phyloP scores from a whole-genome alignment of 129 eudicot species.

The Lonicera japonica region DNA sequence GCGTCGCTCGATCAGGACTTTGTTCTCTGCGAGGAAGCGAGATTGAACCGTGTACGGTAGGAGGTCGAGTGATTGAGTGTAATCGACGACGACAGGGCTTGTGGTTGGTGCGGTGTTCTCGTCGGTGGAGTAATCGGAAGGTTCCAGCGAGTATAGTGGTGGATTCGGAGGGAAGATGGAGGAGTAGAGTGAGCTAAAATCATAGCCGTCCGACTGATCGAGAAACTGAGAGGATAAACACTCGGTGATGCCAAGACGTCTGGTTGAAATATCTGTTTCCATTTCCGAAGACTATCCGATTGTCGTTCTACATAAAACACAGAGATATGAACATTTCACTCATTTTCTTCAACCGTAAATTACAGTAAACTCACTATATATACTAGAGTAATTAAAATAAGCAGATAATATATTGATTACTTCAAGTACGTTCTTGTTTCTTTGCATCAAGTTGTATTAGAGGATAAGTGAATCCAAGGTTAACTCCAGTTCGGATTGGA shows the following conservation, averaged over 20 bases:
- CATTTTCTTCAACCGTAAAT: background rate
- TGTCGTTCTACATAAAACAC: conserved; percentile 12
- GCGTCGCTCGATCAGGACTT: conserved; percentile 50
- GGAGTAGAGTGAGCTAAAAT: conserved; percentile 30
- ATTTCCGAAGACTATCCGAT: conserved; percentile 9
- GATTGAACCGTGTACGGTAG: conserved; percentile 11
- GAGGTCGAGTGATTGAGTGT: background rate
- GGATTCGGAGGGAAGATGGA: conserved; percentile 30
- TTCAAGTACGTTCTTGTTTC: too few species aligned
- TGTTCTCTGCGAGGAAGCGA: conserved; percentile 36
- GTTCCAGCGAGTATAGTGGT: background rate
- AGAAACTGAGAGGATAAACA: conserved; percentile 22
- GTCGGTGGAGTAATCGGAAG: background rate
- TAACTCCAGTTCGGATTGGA: background rate
- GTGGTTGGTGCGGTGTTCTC: background rate
- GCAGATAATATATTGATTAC: too few species aligned
- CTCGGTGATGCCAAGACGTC: conserved; percentile 24
- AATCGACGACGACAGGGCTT: conserved; percentile 1
- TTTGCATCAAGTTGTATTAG: background rate
- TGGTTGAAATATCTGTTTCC: conserved; percentile 57
- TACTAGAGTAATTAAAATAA: too few species aligned
- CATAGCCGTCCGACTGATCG: conserved; percentile 27
- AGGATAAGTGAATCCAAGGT: background rate
- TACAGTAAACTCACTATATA: too few species aligned
- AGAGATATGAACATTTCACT: conserved; percentile 10